Evolutionary conservation across 1,139 yeast species (phyloP).

Genomic region (Sugiyamaella grinbergsii): DNA sequence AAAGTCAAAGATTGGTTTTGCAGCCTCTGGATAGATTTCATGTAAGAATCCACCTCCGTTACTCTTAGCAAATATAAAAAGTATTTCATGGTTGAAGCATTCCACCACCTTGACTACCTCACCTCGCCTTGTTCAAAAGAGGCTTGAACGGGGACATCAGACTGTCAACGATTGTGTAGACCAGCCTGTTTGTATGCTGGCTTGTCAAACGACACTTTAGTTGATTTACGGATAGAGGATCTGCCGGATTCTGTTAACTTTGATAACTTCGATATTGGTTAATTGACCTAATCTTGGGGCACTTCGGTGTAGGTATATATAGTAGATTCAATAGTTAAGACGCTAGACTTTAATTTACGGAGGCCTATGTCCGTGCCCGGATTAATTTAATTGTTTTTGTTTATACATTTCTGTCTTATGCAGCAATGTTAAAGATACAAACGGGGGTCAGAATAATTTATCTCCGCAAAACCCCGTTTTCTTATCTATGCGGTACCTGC

Average conservation of each 20-base stretch:
- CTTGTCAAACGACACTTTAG: slow-evolving; percentile 46
- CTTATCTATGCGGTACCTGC: not conserved
- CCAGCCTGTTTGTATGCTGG: slow-evolving; percentile 52
- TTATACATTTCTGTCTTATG: not conserved
- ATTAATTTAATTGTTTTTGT: no score
- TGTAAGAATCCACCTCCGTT: slow-evolving; percentile 57
- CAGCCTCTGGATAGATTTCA: slow-evolving; percentile 51
- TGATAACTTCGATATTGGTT: slow-evolving; percentile 19
- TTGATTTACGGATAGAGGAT: slow-evolving; percentile 32
- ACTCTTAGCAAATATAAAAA: slow-evolving; percentile 48
- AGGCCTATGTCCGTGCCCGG: not conserved
- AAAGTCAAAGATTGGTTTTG: slow-evolving; percentile 55
- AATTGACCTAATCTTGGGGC: not conserved
- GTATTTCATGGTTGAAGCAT: no score
- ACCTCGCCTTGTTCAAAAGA: slow-evolving; percentile 48
- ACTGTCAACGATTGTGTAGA: slow-evolving; percentile 57
- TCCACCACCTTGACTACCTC: slow-evolving; percentile 53
- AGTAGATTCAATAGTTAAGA: no score
- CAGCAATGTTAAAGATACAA: no score
- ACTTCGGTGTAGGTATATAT: no score
- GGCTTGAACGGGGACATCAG: slow-evolving; percentile 49
- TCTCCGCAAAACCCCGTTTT: no score
- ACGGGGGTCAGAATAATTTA: no score
- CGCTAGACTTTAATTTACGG: no score
- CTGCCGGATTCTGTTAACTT: not conserved